Conservation (phyloP, 2,329 filamentous ascomycete species). For the Fusarium nygamai region DNA sequence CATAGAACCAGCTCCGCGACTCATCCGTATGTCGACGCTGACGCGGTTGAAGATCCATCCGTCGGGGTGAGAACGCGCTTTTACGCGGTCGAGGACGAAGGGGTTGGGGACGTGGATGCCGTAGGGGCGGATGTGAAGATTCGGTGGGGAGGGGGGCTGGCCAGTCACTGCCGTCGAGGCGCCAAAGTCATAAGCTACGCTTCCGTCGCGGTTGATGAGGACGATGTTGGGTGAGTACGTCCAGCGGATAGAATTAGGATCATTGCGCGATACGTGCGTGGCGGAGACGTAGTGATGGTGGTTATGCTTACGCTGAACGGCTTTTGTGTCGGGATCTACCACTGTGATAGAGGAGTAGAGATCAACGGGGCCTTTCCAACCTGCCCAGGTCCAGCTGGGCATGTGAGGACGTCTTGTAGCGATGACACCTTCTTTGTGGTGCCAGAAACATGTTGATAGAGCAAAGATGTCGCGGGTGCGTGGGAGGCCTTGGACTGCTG, state of each 20-base stretch:
- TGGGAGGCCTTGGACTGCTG: slow-evolving; percentile 27
- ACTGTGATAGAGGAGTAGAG: slow-evolving; percentile 48
- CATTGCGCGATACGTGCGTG: slow-evolving; percentile 48
- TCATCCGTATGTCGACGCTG: slow-evolving; percentile 48
- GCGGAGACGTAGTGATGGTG: slow-evolving; percentile 50
- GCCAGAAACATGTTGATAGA: slow-evolving; percentile 50
- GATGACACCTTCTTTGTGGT: slow-evolving; percentile 44
- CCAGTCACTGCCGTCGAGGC: slow-evolving; percentile 5
- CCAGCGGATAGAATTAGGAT: slow-evolving; percentile 45
- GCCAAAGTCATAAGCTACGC: slow-evolving; percentile 48
- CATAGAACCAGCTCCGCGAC: slow-evolving; percentile 42
- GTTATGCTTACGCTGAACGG: slow-evolving; percentile 45
- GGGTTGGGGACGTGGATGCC: slow-evolving; percentile 48
- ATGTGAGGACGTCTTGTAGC: slow-evolving; percentile 45
- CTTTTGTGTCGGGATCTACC: slow-evolving; percentile 44
- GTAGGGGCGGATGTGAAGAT: slow-evolving; percentile 42
- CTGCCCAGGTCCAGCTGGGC: slow-evolving; percentile 52
- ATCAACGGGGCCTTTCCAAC: slow-evolving; percentile 49
- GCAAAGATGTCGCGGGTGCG: slow-evolving; percentile 49
- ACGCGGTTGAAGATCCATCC: slow-evolving; percentile 51
- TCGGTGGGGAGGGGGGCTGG: slow-evolving; percentile 32
- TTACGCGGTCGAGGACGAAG: slow-evolving; percentile 48
- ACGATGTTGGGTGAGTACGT: slow-evolving; percentile 48
- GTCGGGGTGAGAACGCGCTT: slow-evolving; percentile 45
- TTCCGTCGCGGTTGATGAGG: slow-evolving; percentile 44